These are phyloP conservation scores for Cylindrodendrum hubeiense DNA, from an alignment of 2,329 filamentous ascomycete genomes.

Conservation along the genomic window DNA sequence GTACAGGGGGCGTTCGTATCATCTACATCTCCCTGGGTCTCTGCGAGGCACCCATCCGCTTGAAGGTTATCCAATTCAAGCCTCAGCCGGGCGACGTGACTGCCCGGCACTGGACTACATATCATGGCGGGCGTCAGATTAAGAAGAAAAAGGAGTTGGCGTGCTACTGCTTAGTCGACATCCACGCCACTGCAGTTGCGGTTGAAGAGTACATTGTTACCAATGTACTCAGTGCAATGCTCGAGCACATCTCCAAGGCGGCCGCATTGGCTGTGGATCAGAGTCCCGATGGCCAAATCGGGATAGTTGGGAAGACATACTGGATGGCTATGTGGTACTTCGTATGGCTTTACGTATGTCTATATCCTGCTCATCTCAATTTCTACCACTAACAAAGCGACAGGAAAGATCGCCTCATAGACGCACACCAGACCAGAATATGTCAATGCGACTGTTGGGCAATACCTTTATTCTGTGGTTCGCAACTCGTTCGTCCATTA, in stretches of 20 bases:
- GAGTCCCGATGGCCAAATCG: neutral
- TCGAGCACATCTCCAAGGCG: slow-evolving; percentile 36
- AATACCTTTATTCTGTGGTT: slow-evolving; percentile 61
- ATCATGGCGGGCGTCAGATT: slow-evolving; percentile 35
- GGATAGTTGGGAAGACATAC: slow-evolving; percentile 40
- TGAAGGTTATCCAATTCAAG: slow-evolving; percentile 58
- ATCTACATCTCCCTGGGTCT: slow-evolving; percentile 57
- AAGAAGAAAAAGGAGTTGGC: slow-evolving; percentile 49
- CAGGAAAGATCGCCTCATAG: neutral
- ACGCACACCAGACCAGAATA: slow-evolving; percentile 25
- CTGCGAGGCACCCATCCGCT: slow-evolving; percentile 49
- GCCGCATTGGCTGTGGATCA: slow-evolving; percentile 15
- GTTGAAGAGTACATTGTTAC: slow-evolving; percentile 53
- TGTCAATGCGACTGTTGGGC: slow-evolving; percentile 52
- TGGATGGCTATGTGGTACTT: slow-evolving; percentile 37
- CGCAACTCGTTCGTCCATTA: slow-evolving; percentile 53
- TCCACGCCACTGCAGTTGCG: slow-evolving; percentile 48
- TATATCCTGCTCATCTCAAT: neutral
- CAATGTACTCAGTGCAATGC: slow-evolving; percentile 44
- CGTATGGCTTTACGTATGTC: slow-evolving; percentile 37
- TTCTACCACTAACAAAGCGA: neutral
- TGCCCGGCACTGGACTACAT: slow-evolving; percentile 54
- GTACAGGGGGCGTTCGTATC: slow-evolving; percentile 36
- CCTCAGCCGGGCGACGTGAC: slow-evolving; percentile 53
- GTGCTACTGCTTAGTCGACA: slow-evolving; percentile 56